Percentiles rank a stretch among this genome's conserved stretches.
These are phyloP conservation scores for Trichoderma citrinoviride DNA, from an alignment of 2,329 filamentous ascomycete genomes.

Conservation along the genomic window DNA sequence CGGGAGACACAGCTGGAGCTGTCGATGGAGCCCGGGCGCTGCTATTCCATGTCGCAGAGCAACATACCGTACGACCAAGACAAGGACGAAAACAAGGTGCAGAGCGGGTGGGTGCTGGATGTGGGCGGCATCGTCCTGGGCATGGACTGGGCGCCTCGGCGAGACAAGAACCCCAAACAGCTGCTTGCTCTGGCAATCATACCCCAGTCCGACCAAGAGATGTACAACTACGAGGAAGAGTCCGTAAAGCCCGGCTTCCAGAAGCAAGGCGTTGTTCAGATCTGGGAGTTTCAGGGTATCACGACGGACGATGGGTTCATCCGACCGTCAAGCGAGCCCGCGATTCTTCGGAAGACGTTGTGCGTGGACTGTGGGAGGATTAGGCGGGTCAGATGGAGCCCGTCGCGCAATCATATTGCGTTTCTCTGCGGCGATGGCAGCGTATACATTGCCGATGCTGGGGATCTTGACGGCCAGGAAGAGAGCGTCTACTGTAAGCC, in stretches of 20 bases:
- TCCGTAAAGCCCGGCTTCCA: slow-evolving; percentile 39
- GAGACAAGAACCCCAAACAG: slow-evolving; percentile 40
- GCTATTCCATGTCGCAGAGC: slow-evolving; percentile 29
- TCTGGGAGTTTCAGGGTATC: slow-evolving; percentile 48
- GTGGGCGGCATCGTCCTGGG: slow-evolving; percentile 51
- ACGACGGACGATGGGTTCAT: slow-evolving; percentile 32
- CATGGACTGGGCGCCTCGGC: slow-evolving; percentile 51
- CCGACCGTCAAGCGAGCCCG: slow-evolving; percentile 36
- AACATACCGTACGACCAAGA: slow-evolving; percentile 34
- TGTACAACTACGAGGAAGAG: slow-evolving; percentile 40
- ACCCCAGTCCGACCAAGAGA: slow-evolving; percentile 50
- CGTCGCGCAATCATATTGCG: slow-evolving; percentile 47
- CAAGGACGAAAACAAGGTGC: slow-evolving; percentile 26
- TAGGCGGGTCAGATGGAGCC: slow-evolving; percentile 54
- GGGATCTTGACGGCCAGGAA: slow-evolving; percentile 32
- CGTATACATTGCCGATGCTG: slow-evolving; percentile 46
- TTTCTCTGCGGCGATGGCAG: slow-evolving; percentile 52
- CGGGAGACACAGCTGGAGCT: slow-evolving; percentile 33
- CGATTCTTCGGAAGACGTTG: slow-evolving; percentile 43
- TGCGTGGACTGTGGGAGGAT: slow-evolving; percentile 53
- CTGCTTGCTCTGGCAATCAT: slow-evolving; percentile 52
- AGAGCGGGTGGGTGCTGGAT: slow-evolving; percentile 53
- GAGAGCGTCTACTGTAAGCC: slow-evolving; percentile 44
- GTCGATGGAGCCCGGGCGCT: slow-evolving; percentile 30
- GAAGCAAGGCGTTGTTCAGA: slow-evolving; percentile 49